Evolutionary conservation across 2,329 filamentous ascomycete species (phyloP), one percentile per base, ranked within the genome.

Genomic region (Xylaria sp.): DNA sequence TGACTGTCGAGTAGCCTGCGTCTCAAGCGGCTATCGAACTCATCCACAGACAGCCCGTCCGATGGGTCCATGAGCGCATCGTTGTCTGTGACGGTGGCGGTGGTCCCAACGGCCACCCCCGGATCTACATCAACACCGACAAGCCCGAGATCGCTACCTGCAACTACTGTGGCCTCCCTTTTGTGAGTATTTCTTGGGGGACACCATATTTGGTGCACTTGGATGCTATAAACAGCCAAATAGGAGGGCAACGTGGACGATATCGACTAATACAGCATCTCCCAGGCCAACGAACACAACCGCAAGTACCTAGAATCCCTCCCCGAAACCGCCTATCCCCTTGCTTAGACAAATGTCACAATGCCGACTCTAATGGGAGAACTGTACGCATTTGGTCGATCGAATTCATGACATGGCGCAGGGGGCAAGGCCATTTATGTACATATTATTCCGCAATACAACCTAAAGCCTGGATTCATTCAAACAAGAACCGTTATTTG

Each of bases 41-140:
- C 74, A 92, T 97, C 71, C 94, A 99, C 82, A 88, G 92, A 80
- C 89, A 97, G 76, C 93, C 92, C 18, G 94, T 99, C 42, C 84
- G 85, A 75, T 99, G 94, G 93, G 90, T 88, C 61, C 88, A 96
- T 73, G 83, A 90, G 65, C 84, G 87, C 63, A 76, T 90, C 53
- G 93, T 95, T 55, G 86, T 87, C 50, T 99, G 94, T 74, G 92
- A 97, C 71, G 94, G 94, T 60, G 94, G 93, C 60, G 92, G 92
- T 67, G 94, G 93, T 51, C 88, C 92, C 37, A 79, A 90, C 58
- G 94, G 94, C 49, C 94, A 99, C 76, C 94, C 94, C 54, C 85
- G 85, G 71, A 89, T 99, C 77, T 99, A 92, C 75, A 99, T 99
- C 84, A 99, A 99, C 78, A 88, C 90, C 67, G 94, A 99, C 78